Evolutionary conservation across 441 rosid genomes (phyloP).

Genomic region (Hypseocharis bilobata): DNA sequence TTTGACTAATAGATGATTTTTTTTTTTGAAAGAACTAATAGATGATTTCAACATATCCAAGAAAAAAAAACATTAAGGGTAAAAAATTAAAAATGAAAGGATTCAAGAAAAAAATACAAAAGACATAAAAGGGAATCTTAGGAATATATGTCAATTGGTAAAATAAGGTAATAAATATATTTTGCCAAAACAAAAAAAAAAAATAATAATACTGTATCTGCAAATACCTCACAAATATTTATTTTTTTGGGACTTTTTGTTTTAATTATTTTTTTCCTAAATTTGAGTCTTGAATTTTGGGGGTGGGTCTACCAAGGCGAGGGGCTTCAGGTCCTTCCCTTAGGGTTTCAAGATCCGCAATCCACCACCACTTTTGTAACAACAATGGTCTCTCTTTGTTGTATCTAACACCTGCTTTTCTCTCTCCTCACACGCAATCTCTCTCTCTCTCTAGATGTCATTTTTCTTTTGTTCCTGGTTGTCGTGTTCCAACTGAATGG

Average conservation of each 20-base stretch:
- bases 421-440: neutral
- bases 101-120: too few species aligned
- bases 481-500: neutral
- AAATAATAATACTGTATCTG: neutral
- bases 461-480: neutral
- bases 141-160: neutral
- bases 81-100: too few species aligned
- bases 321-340: constrained; percentile 13
- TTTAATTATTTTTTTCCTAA: neutral
- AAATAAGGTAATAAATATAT: too few species aligned
- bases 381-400: neutral
- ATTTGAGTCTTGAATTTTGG: neutral
- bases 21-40: too few species aligned
- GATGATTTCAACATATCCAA: too few species aligned
- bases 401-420: neutral
- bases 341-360: constrained; percentile 4
- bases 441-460: neutral
- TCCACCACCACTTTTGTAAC: neutral
- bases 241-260: neutral
- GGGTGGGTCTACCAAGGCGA: neutral
- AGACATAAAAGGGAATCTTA: neutral
- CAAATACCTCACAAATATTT: neutral
- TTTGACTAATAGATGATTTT: too few species aligned
- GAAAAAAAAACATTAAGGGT: too few species aligned
- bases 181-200: neutral